These are phyloP conservation scores for Mycena sp. DNA, from an alignment of 1,284 basidiomycete species.

Conservation along the genomic window DNA sequence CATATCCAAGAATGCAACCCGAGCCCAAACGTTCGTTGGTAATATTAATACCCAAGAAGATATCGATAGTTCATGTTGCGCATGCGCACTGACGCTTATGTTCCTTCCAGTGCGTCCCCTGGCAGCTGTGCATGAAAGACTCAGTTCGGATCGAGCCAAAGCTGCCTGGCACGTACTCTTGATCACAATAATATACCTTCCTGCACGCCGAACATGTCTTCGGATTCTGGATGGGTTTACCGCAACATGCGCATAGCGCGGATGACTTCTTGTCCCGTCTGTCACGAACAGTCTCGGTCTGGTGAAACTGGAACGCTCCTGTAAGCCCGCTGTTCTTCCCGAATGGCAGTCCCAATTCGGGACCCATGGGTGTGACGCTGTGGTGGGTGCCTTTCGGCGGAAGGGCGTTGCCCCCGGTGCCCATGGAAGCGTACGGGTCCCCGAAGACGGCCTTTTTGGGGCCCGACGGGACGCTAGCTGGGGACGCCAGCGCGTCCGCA, in stretches of 20 bases:
- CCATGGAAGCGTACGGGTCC: conserved; percentile 1
- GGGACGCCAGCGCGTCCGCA: conserved; percentile 22
- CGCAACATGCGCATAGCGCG: conserved; percentile 19
- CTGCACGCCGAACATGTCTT: conserved; percentile 18
- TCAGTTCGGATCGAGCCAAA: background rate
- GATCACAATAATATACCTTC: conserved; percentile 23
- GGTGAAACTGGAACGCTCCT: conserved; percentile 16
- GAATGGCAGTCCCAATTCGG: background rate
- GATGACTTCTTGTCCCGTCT: conserved; percentile 14
- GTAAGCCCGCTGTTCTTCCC: background rate
- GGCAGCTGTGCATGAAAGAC: conserved; percentile 4
- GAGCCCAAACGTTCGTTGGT: no score
- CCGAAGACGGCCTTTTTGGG: conserved; percentile 11
- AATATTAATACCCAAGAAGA: no score
- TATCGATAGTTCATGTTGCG: no score
- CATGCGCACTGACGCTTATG: conserved; percentile 16
- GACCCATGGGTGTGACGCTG: background rate
- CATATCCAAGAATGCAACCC: no score
- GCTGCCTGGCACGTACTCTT: conserved; percentile 1
- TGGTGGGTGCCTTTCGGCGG: conserved; percentile 17
- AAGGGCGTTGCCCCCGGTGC: background rate
- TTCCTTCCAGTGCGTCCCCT: conserved; percentile 19
- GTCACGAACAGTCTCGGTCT: conserved; percentile 22
- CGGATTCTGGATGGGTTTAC: conserved; percentile 15
- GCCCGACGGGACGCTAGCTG: conserved; percentile 20